phyloP scores from a whole-genome alignment of 768 basidiomycete genomes.

The Nevesoporus exiguus region DNA sequence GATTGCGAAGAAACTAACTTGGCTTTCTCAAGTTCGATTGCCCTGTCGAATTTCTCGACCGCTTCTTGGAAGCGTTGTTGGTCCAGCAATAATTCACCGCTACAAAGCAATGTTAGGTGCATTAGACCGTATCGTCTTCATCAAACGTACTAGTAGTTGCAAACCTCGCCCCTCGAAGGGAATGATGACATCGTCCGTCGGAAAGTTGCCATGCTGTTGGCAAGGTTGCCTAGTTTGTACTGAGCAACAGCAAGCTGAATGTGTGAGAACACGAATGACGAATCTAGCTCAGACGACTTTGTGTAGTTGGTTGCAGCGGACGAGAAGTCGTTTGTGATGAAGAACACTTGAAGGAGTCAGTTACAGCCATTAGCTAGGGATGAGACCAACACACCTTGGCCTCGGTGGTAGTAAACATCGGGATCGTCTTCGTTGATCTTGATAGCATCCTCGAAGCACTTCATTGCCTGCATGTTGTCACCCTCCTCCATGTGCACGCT shows the following conservation, averaged over 20 bases:
- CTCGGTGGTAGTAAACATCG: constrained; percentile 98
- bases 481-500: constrained; percentile 97
- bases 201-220: constrained; percentile 89
- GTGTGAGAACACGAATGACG: constrained; percentile 90
- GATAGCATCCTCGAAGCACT: constrained; percentile 89
- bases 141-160: constrained; percentile 84
- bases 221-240: constrained; percentile 82
- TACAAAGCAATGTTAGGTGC: constrained; percentile 28
- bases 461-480: constrained; percentile 75
- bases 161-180: constrained; percentile 83
- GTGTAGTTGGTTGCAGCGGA: constrained; percentile 89
- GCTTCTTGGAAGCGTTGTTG: constrained; percentile 86
- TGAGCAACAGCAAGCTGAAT: constrained; percentile 97
- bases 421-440: constrained; percentile 79
- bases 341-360: constrained; percentile 57
- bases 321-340: constrained; percentile 88
- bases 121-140: neutral
- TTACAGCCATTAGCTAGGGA: neutral
- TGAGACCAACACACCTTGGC: constrained; percentile 61
- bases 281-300: constrained; percentile 84
- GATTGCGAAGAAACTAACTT: constrained; percentile 44
- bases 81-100: constrained; percentile 92
- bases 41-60: constrained; percentile 88
- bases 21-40: constrained; percentile 80
- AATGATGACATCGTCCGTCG: constrained; percentile 79